Conservation (phyloP, 495 filamentous ascomycete species). For the Talaromyces trachyspermus region DNA sequence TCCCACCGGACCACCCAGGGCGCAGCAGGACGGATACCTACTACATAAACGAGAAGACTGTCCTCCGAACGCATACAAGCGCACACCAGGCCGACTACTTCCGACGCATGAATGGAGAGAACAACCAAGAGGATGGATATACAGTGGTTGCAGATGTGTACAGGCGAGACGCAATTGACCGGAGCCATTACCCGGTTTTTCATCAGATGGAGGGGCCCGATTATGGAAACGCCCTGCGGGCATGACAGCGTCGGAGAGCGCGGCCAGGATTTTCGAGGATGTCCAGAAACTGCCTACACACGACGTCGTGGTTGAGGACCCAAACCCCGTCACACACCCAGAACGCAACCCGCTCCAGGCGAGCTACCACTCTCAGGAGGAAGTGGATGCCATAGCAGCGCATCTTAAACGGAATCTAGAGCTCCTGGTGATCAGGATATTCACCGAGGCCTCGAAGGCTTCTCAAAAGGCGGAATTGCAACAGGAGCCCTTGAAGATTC, state of each 20-base stretch:
- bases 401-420: slow-evolving; percentile 91
- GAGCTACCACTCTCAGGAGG: slow-evolving; percentile 59
- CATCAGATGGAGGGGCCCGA: slow-evolving; percentile 97
- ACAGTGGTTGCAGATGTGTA: slow-evolving; percentile 95
- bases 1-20: slow-evolving; percentile 83
- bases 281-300: slow-evolving; percentile 61
- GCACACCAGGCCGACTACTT: slow-evolving; percentile 91
- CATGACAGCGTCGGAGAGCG: slow-evolving; percentile 42
- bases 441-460: slow-evolving; percentile 67
- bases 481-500: slow-evolving; percentile 66
- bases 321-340: slow-evolving; percentile 69
- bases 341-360: slow-evolving; percentile 79
- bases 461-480: slow-evolving; percentile 36
- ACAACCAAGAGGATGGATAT: slow-evolving; percentile 60
- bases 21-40: slow-evolving; percentile 87
- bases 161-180: slow-evolving; percentile 87
- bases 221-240: slow-evolving; percentile 74
- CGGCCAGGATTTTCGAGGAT: slow-evolving; percentile 51
- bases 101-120: slow-evolving; percentile 40
- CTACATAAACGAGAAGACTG: slow-evolving; percentile 79
- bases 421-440: slow-evolving; percentile 80
- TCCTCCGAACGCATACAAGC: slow-evolving; percentile 87
- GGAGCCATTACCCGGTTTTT: slow-evolving; percentile 91
- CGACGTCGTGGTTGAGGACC: slow-evolving; percentile 71
- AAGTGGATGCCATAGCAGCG: slow-evolving; percentile 73